Evolutionary conservation across 805 yeast genomes (phyloP).

Genomic region (Teunomyces gatunensis): DNA sequence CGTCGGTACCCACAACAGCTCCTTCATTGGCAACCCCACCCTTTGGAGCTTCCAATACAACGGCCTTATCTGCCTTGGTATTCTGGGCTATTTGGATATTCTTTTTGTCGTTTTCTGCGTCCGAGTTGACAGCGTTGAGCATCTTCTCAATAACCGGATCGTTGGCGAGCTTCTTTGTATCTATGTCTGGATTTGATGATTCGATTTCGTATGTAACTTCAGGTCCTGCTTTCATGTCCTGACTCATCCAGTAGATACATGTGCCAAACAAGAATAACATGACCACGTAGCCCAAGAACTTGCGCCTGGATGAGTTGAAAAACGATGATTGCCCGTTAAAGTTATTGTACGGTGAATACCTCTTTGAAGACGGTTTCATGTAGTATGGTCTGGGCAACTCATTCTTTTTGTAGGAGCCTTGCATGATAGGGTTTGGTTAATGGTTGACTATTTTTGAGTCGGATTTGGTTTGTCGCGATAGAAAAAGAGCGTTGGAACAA

Average conservation of each 20-base stretch:
- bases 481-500: background rate
- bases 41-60: constrained; percentile 37
- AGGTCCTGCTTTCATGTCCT: constrained; percentile 29
- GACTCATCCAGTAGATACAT: constrained; percentile 34
- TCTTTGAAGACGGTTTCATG: constrained; percentile 40
- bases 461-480: background rate
- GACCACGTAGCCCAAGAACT: constrained; percentile 36
- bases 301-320: constrained; percentile 38
- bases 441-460: background rate
- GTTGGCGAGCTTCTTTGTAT: background rate
- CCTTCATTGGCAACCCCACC: constrained; percentile 48
- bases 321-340: constrained; percentile 22
- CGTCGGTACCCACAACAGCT: constrained; percentile 41
- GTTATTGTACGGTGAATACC: constrained; percentile 34
- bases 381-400: constrained; percentile 47
- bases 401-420: constrained; percentile 40
- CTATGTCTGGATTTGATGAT: background rate
- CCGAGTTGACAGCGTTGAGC: constrained; percentile 26
- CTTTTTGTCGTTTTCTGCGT: constrained; percentile 31
- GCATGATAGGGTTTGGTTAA: constrained; percentile 24
- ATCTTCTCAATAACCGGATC: constrained; percentile 23
- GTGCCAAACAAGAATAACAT: constrained; percentile 35
- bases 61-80: constrained; percentile 26
- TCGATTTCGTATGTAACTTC: constrained; percentile 26
- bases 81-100: constrained; percentile 37